Conservation (phyloP, 75 land plant genomes). For the Chamaecyparis obtusa region DNA sequence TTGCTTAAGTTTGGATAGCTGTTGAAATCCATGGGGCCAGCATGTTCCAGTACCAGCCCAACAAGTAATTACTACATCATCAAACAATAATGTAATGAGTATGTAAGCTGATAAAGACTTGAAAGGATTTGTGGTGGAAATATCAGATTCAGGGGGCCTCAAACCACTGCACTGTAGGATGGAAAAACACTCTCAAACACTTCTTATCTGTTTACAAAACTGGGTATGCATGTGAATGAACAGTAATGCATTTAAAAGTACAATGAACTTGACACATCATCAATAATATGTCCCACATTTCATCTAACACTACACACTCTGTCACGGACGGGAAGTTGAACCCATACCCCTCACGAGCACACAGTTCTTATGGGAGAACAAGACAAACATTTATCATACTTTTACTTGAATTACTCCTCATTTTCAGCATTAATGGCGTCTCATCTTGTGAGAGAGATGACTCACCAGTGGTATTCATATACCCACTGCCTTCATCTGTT, state of each 20-base stretch:
- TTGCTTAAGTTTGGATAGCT: too few species aligned
- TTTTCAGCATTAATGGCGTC: background rate
- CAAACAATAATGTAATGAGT: too few species aligned
- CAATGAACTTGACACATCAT: background rate
- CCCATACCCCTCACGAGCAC: background rate
- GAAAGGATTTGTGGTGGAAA: too few species aligned
- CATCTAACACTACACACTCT: too few species aligned
- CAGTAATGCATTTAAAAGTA: background rate
- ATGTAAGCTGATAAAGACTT: too few species aligned
- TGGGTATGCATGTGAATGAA: background rate
- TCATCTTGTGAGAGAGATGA: background rate
- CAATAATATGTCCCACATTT: background rate
- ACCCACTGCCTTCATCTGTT: background rate
- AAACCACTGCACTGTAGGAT: too few species aligned
- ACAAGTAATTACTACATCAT: too few species aligned
- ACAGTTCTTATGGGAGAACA: background rate
- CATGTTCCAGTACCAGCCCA: too few species aligned
- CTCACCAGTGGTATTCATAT: background rate
- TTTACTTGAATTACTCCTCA: background rate
- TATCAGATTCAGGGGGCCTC: too few species aligned
- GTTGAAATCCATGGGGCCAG: too few species aligned
- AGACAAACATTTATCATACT: background rate
- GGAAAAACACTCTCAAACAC: background rate
- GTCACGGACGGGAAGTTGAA: background rate
- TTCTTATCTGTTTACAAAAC: too few species aligned